Conservation (phyloP, 2,329 filamentous ascomycete genomes). For the Beauveria caledonica region DNA sequence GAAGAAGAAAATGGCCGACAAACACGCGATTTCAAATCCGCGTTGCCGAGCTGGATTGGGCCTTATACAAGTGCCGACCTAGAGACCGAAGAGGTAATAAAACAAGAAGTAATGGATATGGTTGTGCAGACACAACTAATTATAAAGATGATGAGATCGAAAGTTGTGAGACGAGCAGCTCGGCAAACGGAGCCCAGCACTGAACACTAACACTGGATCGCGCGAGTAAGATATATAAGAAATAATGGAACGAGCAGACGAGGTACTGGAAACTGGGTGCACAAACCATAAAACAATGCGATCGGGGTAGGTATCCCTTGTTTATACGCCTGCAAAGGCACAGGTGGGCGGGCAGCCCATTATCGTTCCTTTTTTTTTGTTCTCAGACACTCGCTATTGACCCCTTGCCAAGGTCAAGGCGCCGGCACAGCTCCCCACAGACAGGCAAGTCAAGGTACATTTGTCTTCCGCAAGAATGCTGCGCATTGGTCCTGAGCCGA, state of each 20-base stretch:
- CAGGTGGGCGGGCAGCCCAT: neutral
- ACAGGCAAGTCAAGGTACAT: neutral
- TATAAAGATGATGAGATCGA: neutral
- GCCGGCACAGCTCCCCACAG: neutral
- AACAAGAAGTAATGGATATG: neutral
- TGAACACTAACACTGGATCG: neutral
- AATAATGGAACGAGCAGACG: neutral
- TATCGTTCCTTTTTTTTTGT: slow-evolving; percentile 10
- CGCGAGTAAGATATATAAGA: slow-evolving; percentile 1
- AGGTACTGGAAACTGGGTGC: neutral
- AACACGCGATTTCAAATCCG: neutral
- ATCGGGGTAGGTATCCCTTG: slow-evolving; percentile 5
- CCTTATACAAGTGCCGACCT: neutral
- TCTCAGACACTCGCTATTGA: slow-evolving; percentile 11
- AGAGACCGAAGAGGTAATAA: neutral
- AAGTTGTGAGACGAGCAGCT: neutral
- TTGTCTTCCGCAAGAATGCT: neutral
- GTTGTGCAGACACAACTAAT: neutral
- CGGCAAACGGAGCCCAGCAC: neutral
- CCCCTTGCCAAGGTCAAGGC: slow-evolving; percentile 14
- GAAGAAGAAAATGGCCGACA: neutral
- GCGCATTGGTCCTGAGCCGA: neutral
- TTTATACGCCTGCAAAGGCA: slow-evolving; percentile 3
- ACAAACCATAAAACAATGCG: neutral
- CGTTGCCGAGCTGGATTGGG: neutral